These are phyloP conservation scores for Mycena floridula DNA, from an alignment of 768 basidiomycete genomes.

Conservation along the genomic window DNA sequence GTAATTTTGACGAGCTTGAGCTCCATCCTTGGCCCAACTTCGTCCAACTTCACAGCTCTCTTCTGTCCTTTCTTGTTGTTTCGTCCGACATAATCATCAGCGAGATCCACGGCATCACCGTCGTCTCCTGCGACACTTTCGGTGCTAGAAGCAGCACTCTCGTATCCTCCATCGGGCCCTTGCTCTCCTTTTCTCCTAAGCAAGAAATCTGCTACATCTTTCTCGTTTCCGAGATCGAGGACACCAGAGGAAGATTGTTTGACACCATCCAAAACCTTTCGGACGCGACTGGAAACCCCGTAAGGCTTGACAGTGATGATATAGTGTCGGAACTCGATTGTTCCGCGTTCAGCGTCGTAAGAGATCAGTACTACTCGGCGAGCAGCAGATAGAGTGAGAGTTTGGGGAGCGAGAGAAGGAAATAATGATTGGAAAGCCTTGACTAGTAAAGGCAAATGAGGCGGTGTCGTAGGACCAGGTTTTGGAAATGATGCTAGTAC, in stretches of 20 bases:
- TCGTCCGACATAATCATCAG: conserved; percentile 90
- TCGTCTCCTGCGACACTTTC: conserved; percentile 85
- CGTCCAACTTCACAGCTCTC: conserved; percentile 86
- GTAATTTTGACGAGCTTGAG: conserved; percentile 87
- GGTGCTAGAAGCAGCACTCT: conserved; percentile 75
- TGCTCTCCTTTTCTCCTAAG: conserved; percentile 62
- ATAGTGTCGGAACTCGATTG: conserved; percentile 91
- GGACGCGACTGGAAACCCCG: conserved; percentile 88
- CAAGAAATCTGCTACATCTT: conserved; percentile 94
- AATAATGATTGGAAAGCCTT: conserved; percentile 96
- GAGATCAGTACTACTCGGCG: conserved; percentile 91
- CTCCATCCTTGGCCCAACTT: conserved; percentile 95
- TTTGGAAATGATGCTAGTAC: conserved; percentile 86
- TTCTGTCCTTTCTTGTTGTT: conserved; percentile 90
- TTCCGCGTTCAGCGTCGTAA: conserved; percentile 81
- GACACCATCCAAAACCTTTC: conserved; percentile 72
- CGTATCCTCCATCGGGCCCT: conserved; percentile 65
- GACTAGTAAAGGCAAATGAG: conserved; percentile 86
- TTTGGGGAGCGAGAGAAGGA: conserved; percentile 83
- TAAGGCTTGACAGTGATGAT: conserved; percentile 93
- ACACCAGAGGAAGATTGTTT: conserved; percentile 34
- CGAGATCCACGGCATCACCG: conserved; percentile 74
- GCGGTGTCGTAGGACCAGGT: conserved; percentile 66
- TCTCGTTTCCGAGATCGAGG: conserved; percentile 81
- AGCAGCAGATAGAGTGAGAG: conserved; percentile 78